These are phyloP conservation scores for Colletotrichum shisoi DNA, from an alignment of 2,329 filamentous ascomycete species.

Conservation along the genomic window DNA sequence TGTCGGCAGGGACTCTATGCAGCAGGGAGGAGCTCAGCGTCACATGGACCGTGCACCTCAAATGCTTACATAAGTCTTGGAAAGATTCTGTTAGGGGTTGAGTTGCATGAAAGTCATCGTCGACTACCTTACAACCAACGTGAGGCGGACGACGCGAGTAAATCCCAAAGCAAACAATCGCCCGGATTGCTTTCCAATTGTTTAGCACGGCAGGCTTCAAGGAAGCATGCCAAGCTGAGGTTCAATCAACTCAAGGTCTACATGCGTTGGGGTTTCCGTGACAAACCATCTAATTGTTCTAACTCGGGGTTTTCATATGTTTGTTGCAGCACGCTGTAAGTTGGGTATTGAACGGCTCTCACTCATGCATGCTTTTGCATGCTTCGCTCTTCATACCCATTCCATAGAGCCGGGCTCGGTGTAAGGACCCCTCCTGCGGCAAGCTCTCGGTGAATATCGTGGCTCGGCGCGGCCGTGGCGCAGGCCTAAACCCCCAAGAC, in stretches of 20 bases:
- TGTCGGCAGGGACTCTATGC: constrained; percentile 35
- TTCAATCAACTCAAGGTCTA: not conserved
- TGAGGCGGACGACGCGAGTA: too few relatives aligned
- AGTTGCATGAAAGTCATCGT: not conserved
- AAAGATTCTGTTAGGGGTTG: not conserved
- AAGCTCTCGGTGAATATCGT: not conserved
- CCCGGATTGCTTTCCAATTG: too few relatives aligned
- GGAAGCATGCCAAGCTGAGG: too few relatives aligned
- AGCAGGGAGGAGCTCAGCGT: constrained; percentile 33
- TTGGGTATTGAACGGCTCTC: not conserved
- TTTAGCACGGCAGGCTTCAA: too few relatives aligned
- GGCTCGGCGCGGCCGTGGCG: constrained; percentile 3
- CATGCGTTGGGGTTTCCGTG: not conserved
- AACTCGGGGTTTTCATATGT: not conserved
- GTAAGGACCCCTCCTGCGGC: not conserved
- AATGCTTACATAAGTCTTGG: constrained; percentile 34
- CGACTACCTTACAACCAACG: not conserved
- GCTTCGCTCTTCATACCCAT: not conserved
- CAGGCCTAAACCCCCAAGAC: constrained; percentile 12
- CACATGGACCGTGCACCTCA: constrained; percentile 38
- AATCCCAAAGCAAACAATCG: not conserved
- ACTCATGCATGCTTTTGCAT: too few relatives aligned
- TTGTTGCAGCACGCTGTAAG: not conserved
- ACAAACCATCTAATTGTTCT: not conserved
- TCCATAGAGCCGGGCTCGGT: not conserved